A percentile compares a stretch with the other conserved stretches of the same genome.
phyloP scores from a whole-genome alignment of 495 filamentous ascomycete genomes.

The Aspergillus hancockii region DNA sequence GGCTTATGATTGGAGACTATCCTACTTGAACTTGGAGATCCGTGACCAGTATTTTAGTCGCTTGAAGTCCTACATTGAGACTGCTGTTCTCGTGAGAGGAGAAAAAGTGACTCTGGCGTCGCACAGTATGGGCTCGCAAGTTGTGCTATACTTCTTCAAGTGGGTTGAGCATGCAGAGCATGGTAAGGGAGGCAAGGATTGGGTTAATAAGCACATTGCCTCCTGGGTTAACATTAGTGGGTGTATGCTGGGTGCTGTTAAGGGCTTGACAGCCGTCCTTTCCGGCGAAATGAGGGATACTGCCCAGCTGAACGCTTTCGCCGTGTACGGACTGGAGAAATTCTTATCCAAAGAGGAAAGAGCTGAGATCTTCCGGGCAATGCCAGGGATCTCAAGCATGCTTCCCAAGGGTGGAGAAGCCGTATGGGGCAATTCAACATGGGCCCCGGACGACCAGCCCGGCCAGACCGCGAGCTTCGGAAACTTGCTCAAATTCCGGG shows the following conservation, averaged over 20 bases:
- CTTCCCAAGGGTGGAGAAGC: slow-evolving; percentile 92
- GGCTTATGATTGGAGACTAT: slow-evolving; percentile 97
- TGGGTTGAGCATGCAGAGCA: slow-evolving; percentile 85
- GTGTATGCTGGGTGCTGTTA: slow-evolving; percentile 94
- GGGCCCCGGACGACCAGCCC: slow-evolving; percentile 85
- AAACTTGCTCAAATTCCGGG: slow-evolving; percentile 83
- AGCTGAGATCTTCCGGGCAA: slow-evolving; percentile 91
- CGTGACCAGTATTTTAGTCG: slow-evolving; percentile 92
- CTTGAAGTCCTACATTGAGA: slow-evolving; percentile 87
- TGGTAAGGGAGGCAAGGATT: slow-evolving; percentile 78
- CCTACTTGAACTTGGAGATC: slow-evolving; percentile 82
- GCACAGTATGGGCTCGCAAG: slow-evolving; percentile 97
- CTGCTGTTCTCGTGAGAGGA: slow-evolving; percentile 63
- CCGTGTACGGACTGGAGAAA: slow-evolving; percentile 94
- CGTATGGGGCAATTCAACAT: slow-evolving; percentile 88
- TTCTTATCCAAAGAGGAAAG: slow-evolving; percentile 89
- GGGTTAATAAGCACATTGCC: slow-evolving; percentile 89
- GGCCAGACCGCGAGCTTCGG: slow-evolving; percentile 73
- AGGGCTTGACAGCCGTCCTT: slow-evolving; percentile 86
- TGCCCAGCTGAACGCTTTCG: slow-evolving; percentile 94
- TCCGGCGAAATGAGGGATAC: slow-evolving; percentile 99
- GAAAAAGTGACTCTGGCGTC: slow-evolving; percentile 86
- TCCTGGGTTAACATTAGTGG: slow-evolving; percentile 98
- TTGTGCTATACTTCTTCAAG: slow-evolving; percentile 95
- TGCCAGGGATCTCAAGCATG: slow-evolving; percentile 97